Evolutionary conservation across 805 yeast genomes (phyloP).

Genomic region (Blastobotrys attinorum): DNA sequence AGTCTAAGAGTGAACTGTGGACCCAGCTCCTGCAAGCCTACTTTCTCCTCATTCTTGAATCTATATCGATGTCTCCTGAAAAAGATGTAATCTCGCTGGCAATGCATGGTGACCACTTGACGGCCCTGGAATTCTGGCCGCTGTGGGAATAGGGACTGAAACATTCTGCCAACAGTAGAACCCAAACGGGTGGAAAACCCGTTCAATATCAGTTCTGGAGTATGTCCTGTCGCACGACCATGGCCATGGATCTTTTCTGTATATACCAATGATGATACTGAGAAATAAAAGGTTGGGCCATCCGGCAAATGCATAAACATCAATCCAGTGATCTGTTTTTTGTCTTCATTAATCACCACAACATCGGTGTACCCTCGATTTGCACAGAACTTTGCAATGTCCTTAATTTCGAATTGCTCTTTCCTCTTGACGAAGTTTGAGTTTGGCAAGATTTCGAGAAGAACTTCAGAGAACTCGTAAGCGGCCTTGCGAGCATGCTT

Average conservation of each 20-base stretch:
- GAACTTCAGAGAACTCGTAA: constrained; percentile 79
- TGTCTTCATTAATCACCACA: constrained; percentile 87
- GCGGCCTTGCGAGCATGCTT: constrained; percentile 80
- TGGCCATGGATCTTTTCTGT: constrained; percentile 76
- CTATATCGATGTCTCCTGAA: constrained; percentile 92
- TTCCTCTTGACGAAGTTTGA: constrained; percentile 83
- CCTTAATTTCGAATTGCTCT: constrained; percentile 73
- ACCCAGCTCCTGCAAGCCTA: constrained; percentile 92
- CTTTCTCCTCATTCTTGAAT: constrained; percentile 82
- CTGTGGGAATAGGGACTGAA: constrained; percentile 88
- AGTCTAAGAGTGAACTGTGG: constrained; percentile 91
- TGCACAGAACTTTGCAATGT: constrained; percentile 74
- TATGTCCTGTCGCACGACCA: constrained; percentile 83
- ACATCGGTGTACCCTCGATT: constrained; percentile 84
- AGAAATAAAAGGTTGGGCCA: constrained; percentile 93
- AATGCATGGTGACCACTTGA: constrained; percentile 91
- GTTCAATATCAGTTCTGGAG: constrained; percentile 86
- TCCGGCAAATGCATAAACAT: constrained; percentile 90
- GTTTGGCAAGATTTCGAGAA: constrained; percentile 79
- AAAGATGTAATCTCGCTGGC: constrained; percentile 91
- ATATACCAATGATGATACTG: constrained; percentile 67
- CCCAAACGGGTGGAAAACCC: constrained; percentile 91
- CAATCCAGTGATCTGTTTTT: constrained; percentile 83
- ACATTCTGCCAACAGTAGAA: constrained; percentile 83
- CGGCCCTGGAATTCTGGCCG: constrained; percentile 92